A percentile compares a stretch with the other conserved stretches of the same genome.
Conservation (phyloP, 2,329 filamentous ascomycete genomes). For the Ascosphaera acerosa region DNA sequence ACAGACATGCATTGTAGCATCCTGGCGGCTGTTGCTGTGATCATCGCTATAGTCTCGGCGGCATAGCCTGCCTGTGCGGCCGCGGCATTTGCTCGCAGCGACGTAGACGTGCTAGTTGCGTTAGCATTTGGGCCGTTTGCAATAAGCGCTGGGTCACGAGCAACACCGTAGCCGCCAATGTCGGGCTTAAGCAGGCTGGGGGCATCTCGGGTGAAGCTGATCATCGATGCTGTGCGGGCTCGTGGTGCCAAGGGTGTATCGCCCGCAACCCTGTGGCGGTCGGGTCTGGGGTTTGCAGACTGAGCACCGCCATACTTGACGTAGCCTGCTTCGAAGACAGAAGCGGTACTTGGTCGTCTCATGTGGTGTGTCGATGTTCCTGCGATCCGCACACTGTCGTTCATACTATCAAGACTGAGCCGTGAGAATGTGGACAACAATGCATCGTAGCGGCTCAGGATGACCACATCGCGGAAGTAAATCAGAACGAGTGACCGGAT, state of each 20-base stretch:
- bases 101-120: no score
- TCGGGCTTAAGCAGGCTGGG: slow-evolving; percentile 56
- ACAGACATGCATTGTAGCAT: slow-evolving; percentile 96
- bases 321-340: slow-evolving; percentile 45
- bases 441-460: slow-evolving; percentile 67
- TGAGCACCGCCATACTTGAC: no score
- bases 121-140: no score
- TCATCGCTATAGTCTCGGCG: slow-evolving; percentile 34
- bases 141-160: no score
- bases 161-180: no score
- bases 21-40: slow-evolving; percentile 80
- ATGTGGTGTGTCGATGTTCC: slow-evolving; percentile 14
- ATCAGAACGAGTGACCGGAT: slow-evolving; percentile 72
- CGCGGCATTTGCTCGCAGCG: not conserved
- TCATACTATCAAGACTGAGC: slow-evolving; percentile 56
- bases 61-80: slow-evolving; percentile 5
- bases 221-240: no score
- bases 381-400: slow-evolving; percentile 25
- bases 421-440: slow-evolving; percentile 79
- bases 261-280: no score
- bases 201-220: slow-evolving; percentile 57
- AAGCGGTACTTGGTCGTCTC: slow-evolving; percentile 43
- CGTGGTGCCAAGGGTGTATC: no score
- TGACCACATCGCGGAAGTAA: slow-evolving; percentile 67
- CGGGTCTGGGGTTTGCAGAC: no score